These are phyloP conservation scores for Saccharomyces pastorianus DNA, from an alignment of 1,139 yeast species.

Conservation along the genomic window DNA sequence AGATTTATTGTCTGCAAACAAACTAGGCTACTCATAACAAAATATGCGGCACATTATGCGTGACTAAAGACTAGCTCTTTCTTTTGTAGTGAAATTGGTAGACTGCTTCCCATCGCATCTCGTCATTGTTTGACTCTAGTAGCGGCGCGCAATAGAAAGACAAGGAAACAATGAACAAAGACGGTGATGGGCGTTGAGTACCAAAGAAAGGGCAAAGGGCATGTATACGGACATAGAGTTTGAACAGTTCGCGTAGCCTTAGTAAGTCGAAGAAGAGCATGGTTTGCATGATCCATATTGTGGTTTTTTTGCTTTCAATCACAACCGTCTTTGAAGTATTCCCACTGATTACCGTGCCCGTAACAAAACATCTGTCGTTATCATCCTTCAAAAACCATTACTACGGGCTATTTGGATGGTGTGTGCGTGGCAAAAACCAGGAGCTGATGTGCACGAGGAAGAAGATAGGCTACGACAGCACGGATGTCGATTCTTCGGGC, in stretches of 20 bases:
- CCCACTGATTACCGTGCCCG: constrained; percentile 42
- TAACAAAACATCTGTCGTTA: constrained; percentile 41
- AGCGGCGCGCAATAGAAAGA: too few species aligned
- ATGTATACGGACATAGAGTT: background rate
- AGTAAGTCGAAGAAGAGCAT: background rate
- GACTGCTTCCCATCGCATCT: too few species aligned
- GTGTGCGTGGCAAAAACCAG: constrained; percentile 43
- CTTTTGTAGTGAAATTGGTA: too few species aligned
- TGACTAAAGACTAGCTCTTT: too few species aligned
- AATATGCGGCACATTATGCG: too few species aligned
- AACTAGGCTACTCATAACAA: too few species aligned
- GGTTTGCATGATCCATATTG: background rate
- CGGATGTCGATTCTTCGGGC: constrained; percentile 22
- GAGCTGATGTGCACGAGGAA: constrained; percentile 40
- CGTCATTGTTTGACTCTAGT: too few species aligned
- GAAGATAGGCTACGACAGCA: constrained; percentile 24
- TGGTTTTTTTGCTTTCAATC: constrained; percentile 2
- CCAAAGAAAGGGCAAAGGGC: too few species aligned
- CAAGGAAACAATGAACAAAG: too few species aligned
- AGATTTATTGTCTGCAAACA: too few species aligned
- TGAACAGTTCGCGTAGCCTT: background rate
- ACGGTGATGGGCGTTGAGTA: too few species aligned
- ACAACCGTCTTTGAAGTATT: constrained; percentile 20
- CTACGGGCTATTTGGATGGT: constrained; percentile 85
- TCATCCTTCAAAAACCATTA: constrained; percentile 43